A percentile compares a stretch with the other conserved stretches of the same genome.
These are phyloP conservation scores for Apiospora pterosperma DNA, from an alignment of 2,329 filamentous ascomycete genomes.

Conservation along the genomic window DNA sequence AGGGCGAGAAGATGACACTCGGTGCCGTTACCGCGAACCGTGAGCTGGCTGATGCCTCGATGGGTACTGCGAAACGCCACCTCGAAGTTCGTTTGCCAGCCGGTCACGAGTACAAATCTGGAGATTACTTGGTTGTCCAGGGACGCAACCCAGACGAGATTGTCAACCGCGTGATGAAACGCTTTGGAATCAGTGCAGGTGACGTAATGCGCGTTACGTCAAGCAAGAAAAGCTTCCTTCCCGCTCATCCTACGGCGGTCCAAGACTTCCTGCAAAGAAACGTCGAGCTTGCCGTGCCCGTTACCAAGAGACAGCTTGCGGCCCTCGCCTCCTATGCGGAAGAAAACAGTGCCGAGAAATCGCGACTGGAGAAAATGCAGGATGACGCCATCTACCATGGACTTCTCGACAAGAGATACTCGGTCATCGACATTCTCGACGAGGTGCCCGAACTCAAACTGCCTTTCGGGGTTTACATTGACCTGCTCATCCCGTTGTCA, in stretches of 20 bases:
- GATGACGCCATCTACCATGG: constrained; percentile 44
- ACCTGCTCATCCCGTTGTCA: constrained; percentile 66
- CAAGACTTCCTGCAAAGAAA: constrained; percentile 64
- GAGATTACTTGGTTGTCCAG: constrained; percentile 73
- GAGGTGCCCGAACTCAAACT: constrained; percentile 56
- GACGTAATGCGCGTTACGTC: constrained; percentile 63
- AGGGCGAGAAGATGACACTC: too few relatives aligned
- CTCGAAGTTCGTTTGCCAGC: constrained; percentile 66
- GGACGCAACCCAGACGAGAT: constrained; percentile 64
- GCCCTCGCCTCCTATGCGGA: not conserved
- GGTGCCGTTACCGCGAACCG: too few relatives aligned
- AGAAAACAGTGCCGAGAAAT: constrained; percentile 17
- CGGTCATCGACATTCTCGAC: constrained; percentile 67
- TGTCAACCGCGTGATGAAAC: constrained; percentile 60
- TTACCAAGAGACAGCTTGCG: constrained; percentile 56
- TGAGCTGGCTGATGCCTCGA: too few relatives aligned
- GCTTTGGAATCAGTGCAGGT: too few relatives aligned
- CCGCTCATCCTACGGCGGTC: constrained; percentile 56
- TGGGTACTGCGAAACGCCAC: constrained; percentile 65
- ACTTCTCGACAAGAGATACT: constrained; percentile 53
- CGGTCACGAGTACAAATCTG: constrained; percentile 63
- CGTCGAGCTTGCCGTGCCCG: constrained; percentile 69
- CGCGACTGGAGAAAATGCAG: constrained; percentile 44
- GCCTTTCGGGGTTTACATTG: constrained; percentile 51
- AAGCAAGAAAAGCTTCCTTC: constrained; percentile 64